Conservation (phyloP, 2,329 filamentous ascomycete genomes). For the Aspergillus flavus region DNA sequence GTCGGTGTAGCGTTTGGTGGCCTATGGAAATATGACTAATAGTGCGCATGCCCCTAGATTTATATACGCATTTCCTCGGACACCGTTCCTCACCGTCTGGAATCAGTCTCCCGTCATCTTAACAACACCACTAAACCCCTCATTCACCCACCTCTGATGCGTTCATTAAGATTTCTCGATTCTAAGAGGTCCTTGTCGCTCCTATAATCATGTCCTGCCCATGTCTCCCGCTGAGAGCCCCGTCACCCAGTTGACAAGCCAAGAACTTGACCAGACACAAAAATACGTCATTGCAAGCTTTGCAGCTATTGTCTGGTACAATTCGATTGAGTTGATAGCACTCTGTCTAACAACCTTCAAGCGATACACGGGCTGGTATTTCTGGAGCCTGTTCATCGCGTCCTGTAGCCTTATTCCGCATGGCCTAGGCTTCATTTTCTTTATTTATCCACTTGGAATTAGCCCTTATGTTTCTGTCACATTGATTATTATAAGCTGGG, state of each 20-base stretch:
- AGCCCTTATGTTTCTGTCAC: conserved; percentile 37
- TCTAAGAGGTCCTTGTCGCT: background rate
- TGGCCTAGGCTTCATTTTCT: conserved; percentile 41
- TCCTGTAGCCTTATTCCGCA: conserved; percentile 29
- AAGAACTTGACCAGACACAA: background rate
- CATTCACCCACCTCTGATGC: background rate
- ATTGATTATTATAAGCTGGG: conserved; percentile 56
- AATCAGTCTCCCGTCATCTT: too few species aligned
- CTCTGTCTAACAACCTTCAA: conserved; percentile 4
- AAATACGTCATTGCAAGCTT: conserved; percentile 21
- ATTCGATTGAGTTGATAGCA: conserved; percentile 34
- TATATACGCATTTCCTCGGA: background rate
- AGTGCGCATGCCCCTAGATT: background rate
- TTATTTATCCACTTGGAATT: conserved; percentile 32
- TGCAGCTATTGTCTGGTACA: conserved; percentile 41
- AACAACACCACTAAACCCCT: background rate
- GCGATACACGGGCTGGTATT: conserved; percentile 1
- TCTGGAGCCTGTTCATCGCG: conserved; percentile 5
- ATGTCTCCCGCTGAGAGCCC: background rate
- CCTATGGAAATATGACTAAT: background rate
- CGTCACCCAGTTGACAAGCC: background rate
- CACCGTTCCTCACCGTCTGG: background rate
- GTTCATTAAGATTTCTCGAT: background rate
- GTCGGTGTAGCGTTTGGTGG: background rate
- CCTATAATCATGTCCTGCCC: background rate